Percentiles rank a stretch among this genome's conserved stretches.
Conservation (phyloP, 768 basidiomycete genomes). For the Postia placenta region DNA sequence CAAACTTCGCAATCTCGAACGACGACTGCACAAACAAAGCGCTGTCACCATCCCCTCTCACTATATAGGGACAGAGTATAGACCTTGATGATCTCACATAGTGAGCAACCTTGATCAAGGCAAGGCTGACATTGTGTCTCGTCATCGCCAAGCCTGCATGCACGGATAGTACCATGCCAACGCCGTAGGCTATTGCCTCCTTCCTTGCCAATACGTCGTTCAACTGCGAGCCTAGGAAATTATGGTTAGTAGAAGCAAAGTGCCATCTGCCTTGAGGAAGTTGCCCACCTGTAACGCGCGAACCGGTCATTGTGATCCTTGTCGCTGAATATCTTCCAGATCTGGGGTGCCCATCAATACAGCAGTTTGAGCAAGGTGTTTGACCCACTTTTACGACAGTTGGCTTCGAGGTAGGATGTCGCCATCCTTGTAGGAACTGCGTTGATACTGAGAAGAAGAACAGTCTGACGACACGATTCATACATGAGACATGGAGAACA, state of each 20-base stretch:
- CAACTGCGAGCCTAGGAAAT: conserved; percentile 8
- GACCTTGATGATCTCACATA: conserved; percentile 20
- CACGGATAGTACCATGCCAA: conserved; percentile 22
- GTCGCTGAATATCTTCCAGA: conserved; percentile 18
- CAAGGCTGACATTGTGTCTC: conserved; percentile 11
- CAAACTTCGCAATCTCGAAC: conserved; percentile 12
- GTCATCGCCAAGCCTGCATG: conserved; percentile 19
- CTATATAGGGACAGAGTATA: not conserved
- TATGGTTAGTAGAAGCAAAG: not conserved
- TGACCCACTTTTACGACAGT: conserved; percentile 10
- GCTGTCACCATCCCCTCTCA: not conserved
- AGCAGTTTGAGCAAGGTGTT: not conserved
- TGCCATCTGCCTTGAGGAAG: not conserved
- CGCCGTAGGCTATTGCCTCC: conserved; percentile 20
- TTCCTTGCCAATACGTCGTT: not conserved
- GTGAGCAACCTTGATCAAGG: conserved; percentile 7
- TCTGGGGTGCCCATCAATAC: conserved; percentile 5
- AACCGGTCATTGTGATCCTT: conserved; percentile 12
- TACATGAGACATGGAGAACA: not conserved
- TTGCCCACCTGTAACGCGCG: conserved; percentile 15
- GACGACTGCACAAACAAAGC: conserved; percentile 16
- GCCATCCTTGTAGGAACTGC: conserved; percentile 17
- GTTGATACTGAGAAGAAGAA: conserved; percentile 15
- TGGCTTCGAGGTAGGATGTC: conserved; percentile 13
- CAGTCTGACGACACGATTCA: no score